Evolutionary conservation across 352 stramenopile genomes (phyloP).

Genomic region (Pythium vanterpoolii): DNA sequence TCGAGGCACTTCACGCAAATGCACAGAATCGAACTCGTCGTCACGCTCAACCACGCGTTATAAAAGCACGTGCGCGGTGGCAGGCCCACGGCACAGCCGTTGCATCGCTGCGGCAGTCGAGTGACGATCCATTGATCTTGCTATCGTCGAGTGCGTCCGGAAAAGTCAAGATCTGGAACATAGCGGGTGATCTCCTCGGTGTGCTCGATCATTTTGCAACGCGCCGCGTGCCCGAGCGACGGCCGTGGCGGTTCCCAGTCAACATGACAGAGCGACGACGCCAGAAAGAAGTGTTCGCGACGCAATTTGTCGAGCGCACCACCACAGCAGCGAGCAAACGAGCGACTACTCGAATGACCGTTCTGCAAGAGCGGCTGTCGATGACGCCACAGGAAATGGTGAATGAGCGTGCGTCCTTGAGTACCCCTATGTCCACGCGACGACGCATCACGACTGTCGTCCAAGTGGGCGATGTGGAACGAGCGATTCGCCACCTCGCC

Average conservation of each 20-base stretch:
- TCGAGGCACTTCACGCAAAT: conserved; percentile 47
- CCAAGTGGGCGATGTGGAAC: conserved; percentile 3
- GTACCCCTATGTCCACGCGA: conserved; percentile 2
- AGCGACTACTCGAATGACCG: conserved; percentile 32
- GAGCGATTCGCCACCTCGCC: conserved; percentile 6
- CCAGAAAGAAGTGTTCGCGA: conserved; percentile 37
- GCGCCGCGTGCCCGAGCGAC: conserved; percentile 37
- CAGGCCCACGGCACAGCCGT: conserved; percentile 35
- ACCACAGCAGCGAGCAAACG: conserved; percentile 14
- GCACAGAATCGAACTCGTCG: conserved; percentile 9
- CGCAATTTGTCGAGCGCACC: conserved; percentile 31
- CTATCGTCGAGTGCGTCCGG: conserved; percentile 48
- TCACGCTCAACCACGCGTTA: background rate
- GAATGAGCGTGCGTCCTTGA: conserved; percentile 9
- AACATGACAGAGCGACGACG: conserved; percentile 39
- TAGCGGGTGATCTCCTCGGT: conserved; percentile 36
- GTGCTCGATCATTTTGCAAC: conserved; percentile 70
- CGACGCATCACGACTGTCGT: conserved; percentile 11
- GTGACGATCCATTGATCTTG: conserved; percentile 35
- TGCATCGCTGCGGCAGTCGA: conserved; percentile 34
- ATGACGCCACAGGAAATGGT: conserved; percentile 34
- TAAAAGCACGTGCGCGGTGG: conserved; percentile 26
- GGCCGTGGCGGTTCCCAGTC: conserved; percentile 56
- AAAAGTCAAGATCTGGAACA: conserved; percentile 60
- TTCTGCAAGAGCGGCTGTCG: conserved; percentile 49